Base-by-base conservation (phyloP, 208 protist species). In the Acanthamoeba pearcei region DNA sequence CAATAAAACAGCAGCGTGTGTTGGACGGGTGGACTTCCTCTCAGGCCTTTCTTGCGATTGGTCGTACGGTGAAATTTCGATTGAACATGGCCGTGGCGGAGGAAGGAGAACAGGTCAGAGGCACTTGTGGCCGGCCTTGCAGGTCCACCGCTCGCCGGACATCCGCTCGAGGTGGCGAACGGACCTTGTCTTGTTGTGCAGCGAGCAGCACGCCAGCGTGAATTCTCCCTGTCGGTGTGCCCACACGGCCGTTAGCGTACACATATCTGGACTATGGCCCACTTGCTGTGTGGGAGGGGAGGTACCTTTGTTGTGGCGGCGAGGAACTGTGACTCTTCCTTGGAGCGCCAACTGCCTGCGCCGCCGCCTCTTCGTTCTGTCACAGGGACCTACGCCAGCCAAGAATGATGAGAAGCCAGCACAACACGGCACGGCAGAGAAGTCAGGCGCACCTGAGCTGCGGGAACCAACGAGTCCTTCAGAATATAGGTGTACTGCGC, bases 161-260 rank as follows among this genome's bases (percentile, higher is more conserved):
- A 74, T 32, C 29, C 66, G 66, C 66, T 74, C 66, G 29, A 74
- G 66, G 66, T 74, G 66, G 29, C 66, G 66, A 9, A 74, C 66
- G 66, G 66, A 74, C 17, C 66, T 32, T 12, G 66, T 74, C 32
- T 74, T 74, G 66, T 74, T 74, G 66, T 74, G 66, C 29, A 74
- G 22, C 29, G 66, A 74, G 32, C 66, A 74, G 29, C 66, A 74
- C 5, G 66, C 66, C 66, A 74, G 66, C 29, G 66, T 74, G 29
- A 74, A 74, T 29, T 74, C 66, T 12, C 66, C 66, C 66, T 74
- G 66, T 10, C 0, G 10, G 22, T 17, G 42, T 42, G 38, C 38
- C 38, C 38, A 3, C 38, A 42, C 38, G 1, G 42, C 4, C 42
- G 42, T 46, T 46, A 46, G 42, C 42, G n/a, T 70, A 15, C 4